Evolutionary conservation across 208 protist species (phyloP).

Genomic region (Leishmania tarentolae): DNA sequence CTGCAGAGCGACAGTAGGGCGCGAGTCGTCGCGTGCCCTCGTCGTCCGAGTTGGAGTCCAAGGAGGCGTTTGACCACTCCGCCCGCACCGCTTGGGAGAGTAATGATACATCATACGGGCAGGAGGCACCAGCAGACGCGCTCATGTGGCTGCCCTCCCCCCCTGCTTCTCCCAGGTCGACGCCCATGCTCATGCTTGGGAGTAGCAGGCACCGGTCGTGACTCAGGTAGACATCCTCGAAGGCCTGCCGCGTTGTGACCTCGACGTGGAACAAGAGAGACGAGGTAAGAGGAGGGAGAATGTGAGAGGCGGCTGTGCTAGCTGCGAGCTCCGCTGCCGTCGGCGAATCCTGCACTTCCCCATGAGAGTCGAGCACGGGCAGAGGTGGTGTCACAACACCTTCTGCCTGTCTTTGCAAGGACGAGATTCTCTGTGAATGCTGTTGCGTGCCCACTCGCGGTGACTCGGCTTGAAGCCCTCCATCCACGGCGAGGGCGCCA

Average conservation of each 20-base stretch:
- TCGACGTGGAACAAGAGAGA: slow-evolving; percentile 63
- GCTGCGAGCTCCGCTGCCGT: neutral
- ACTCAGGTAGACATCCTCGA: slow-evolving; percentile 52
- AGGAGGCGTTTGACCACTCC: slow-evolving; percentile 25
- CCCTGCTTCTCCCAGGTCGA: slow-evolving; percentile 8
- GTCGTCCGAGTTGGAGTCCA: slow-evolving; percentile 1
- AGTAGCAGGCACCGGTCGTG: slow-evolving; percentile 40
- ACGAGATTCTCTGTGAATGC: neutral
- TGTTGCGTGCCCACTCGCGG: neutral
- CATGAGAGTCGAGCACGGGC: neutral
- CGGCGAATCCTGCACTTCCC: neutral
- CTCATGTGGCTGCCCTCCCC: slow-evolving; percentile 8
- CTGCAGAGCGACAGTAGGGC: neutral
- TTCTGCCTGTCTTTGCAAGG: slow-evolving; percentile 3
- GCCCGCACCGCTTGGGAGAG: slow-evolving; percentile 41
- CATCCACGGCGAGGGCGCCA: neutral
- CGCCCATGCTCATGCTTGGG: slow-evolving; percentile 9
- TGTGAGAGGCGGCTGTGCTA: neutral
- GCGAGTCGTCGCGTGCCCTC: neutral
- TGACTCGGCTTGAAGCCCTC: neutral
- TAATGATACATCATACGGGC: slow-evolving; percentile 35
- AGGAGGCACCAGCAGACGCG: slow-evolving; percentile 6
- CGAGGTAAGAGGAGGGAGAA: slow-evolving; percentile 37
- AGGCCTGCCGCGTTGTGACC: slow-evolving; percentile 49
- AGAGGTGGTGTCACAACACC: neutral